Evolutionary conservation across 169 alveolate genomes (phyloP).

Genomic region (Cryptosporidium parvum): DNA sequence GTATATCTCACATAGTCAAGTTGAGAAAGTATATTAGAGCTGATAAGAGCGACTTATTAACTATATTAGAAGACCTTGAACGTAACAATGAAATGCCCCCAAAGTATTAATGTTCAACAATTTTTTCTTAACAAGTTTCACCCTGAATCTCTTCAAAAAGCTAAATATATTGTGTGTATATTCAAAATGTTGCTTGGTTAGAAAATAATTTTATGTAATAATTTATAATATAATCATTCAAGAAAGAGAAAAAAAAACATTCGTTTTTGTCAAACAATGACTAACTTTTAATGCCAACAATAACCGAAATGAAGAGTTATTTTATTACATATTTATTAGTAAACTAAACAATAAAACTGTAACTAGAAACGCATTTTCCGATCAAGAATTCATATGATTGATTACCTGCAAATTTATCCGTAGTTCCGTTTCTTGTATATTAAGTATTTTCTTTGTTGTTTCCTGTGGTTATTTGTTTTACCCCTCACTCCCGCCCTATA

Average conservation of each 20-base stretch:
- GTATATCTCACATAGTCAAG: not conserved
- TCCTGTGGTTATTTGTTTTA: not conserved
- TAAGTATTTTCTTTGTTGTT: not conserved
- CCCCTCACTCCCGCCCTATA: conserved; percentile 2
- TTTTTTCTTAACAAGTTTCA: not conserved
- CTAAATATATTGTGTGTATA: too few relatives aligned
- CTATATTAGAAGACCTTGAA: not conserved
- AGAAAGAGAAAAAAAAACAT: not conserved
- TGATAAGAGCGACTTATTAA: not conserved
- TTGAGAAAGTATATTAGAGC: not conserved
- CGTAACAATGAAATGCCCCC: not conserved
- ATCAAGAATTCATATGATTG: not conserved
- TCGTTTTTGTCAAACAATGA: not conserved
- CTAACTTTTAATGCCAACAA: not conserved
- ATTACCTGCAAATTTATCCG: not conserved
- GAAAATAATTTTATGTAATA: not conserved
- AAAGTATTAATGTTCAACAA: not conserved
- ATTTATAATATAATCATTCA: too few relatives aligned
- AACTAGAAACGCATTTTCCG: not conserved
- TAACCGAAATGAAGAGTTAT: not conserved
- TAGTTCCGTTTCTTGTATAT: not conserved
- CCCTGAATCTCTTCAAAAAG: not conserved
- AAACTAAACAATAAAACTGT: not conserved
- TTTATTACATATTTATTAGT: not conserved
- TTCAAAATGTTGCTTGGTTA: too few relatives aligned